Evolutionary conservation across 805 yeast genomes (phyloP).

Genomic region (Candida wancherniae): DNA sequence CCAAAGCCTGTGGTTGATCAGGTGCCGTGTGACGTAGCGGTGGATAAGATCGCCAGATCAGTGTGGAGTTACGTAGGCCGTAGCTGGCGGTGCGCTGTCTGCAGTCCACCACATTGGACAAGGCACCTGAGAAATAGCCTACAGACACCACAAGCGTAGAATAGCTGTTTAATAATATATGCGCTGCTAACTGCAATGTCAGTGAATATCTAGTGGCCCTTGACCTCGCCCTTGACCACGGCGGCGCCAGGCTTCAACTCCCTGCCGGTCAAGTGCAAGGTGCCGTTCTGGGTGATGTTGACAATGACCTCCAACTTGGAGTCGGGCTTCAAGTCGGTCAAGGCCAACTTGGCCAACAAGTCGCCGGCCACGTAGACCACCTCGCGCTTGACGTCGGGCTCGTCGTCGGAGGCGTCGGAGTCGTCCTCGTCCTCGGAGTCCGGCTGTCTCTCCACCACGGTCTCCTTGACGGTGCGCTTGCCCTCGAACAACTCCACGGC

Average conservation of each 20-base stretch:
- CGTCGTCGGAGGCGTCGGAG: constrained; percentile 63
- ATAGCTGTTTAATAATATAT: no score
- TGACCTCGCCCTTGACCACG: constrained; percentile 52
- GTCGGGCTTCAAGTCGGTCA: constrained; percentile 63
- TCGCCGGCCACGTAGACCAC: constrained; percentile 69
- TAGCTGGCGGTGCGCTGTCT: no score
- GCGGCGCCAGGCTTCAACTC: constrained; percentile 57
- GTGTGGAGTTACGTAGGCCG: no score
- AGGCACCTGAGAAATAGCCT: no score
- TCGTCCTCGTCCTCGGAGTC: constrained; percentile 43
- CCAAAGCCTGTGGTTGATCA: no score
- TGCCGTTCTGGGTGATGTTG: constrained; percentile 61
- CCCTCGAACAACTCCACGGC: constrained; percentile 79
- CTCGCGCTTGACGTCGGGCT: constrained; percentile 81
- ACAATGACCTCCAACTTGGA: constrained; percentile 64
- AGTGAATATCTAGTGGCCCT: no score
- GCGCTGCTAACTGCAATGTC: no score
- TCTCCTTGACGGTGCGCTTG: constrained; percentile 76
- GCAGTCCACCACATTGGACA: no score
- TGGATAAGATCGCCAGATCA: no score
- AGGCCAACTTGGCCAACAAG: constrained; percentile 70
- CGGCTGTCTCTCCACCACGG: constrained; percentile 65
- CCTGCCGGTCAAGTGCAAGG: constrained; percentile 60
- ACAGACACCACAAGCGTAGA: no score
- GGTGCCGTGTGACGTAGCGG: no score